Conservation (phyloP, 345 rosid species). For the Populus nigra region DNA sequence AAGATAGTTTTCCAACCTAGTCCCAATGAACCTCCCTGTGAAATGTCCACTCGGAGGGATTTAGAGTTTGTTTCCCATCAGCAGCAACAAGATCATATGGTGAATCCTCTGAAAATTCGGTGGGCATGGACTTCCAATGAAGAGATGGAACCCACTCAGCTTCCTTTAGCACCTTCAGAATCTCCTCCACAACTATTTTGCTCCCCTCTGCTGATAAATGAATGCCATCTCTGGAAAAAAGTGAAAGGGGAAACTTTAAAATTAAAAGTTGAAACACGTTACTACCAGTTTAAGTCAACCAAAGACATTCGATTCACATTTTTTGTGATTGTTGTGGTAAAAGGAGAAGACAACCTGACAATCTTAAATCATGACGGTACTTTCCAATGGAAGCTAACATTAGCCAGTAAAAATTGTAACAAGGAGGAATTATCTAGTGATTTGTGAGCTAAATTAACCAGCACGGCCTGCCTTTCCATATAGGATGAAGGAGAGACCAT, state of each 20-base stretch:
- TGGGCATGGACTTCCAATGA: slow-evolving; percentile 86
- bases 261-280: not conserved
- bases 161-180: slow-evolving; percentile 68
- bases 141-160: slow-evolving; percentile 89
- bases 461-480: not conserved
- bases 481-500: not conserved
- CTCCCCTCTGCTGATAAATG: slow-evolving; percentile 90
- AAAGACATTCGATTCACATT: not conserved
- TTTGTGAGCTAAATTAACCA: not conserved
- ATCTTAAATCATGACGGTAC: not conserved
- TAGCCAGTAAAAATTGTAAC: not conserved
- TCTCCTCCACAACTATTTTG: slow-evolving; percentile 76
- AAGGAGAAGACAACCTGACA: not conserved
- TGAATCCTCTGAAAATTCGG: slow-evolving; percentile 77
- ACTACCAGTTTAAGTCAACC: not conserved
- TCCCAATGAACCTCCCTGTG: slow-evolving; percentile 81
- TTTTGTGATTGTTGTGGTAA: not conserved
- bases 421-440: not conserved
- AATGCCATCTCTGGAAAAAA: slow-evolving; percentile 58
- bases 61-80: slow-evolving; percentile 65
- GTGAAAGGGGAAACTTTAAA: not conserved
- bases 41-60: slow-evolving; percentile 81
- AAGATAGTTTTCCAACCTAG: slow-evolving; percentile 18
- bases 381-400: not conserved
- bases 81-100: slow-evolving; percentile 77